Percentiles rank a stretch among this genome's conserved stretches.
phyloP scores from a whole-genome alignment of 2,329 filamentous ascomycete species.

The Thermochaetoides dissita region DNA sequence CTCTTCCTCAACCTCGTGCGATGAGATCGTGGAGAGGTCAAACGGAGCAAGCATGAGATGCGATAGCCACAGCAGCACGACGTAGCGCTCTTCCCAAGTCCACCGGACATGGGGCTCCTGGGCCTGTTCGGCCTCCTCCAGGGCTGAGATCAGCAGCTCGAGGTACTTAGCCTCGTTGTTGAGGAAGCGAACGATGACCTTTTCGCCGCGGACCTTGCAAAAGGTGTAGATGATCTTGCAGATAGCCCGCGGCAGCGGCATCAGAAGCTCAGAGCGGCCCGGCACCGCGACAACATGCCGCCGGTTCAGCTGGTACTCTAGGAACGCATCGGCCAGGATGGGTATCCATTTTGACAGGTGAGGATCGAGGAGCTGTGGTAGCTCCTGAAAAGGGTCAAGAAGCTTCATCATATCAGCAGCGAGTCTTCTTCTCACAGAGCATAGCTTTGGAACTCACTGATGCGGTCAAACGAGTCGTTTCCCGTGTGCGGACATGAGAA shows the following conservation, averaged over 20 bases:
- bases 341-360: conserved; percentile 65
- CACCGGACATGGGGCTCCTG: conserved; percentile 23
- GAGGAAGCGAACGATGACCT: conserved; percentile 80
- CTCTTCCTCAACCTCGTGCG: conserved; percentile 34
- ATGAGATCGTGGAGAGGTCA: conserved; percentile 75
- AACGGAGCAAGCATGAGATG: conserved; percentile 78
- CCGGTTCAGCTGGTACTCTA: conserved; percentile 45
- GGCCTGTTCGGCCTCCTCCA: conserved; percentile 45
- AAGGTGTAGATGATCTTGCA: conserved; percentile 74
- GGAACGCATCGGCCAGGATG: conserved; percentile 59
- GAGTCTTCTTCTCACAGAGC: neutral
- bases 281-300: conserved; percentile 21
- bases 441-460: conserved; percentile 4
- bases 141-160: conserved; percentile 61
- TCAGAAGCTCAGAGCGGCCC: conserved; percentile 26
- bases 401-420: conserved; percentile 19
- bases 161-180: conserved; percentile 80
- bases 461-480: conserved; percentile 13
- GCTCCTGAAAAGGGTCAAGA: conserved; percentile 86
- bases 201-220: conserved; percentile 87
- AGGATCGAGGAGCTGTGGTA: conserved; percentile 82
- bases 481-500: conserved; percentile 12
- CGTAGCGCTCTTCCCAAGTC: conserved; percentile 79
- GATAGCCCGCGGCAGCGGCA: conserved; percentile 54
- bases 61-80: conserved; percentile 76